Evolutionary conservation across 371 early-diverging fungal genomes (phyloP), one percentile per base, ranked within the genome.

Genomic region (Apophysomyces variabilis): DNA sequence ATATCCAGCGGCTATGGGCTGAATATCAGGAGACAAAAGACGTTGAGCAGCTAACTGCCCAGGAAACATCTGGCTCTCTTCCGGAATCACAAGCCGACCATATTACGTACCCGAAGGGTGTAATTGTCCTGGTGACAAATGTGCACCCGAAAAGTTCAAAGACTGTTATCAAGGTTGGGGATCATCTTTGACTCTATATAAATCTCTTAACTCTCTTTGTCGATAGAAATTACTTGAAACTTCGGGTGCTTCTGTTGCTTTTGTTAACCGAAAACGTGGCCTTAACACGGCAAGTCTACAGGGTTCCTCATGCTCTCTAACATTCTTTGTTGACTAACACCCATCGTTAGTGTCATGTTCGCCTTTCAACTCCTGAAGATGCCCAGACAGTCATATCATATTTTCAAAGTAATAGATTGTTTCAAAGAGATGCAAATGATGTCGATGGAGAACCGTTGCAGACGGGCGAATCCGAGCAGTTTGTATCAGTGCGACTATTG

Each of bases 231-330:
- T 77, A 32, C 38, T 82, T 39, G 63, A 79, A 44, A 57, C 70
- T 18, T 73, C 82, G 1, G 76, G 71, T n/a, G 64, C 69, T 5
- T 43, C 63, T 5, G 46, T 82, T 57, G 73, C 69, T 0, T 82
- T 69, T 57, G 64, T 77, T 54, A 70, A 71, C 11, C 64, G 72
- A 35, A 79, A 76, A 47, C 79, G 74, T 54, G 72, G 72, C 4
- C 8, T 71, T 1, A 26, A 59, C n/a, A 61, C 43, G 16, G 72
- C 66, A 72, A 61, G 46, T n/a, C n/a, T 26, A 61, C 21, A 18
- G 7, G 37, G 32, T 2, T 26, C 32, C 32, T 26, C 11, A 6
- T 38, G 54, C 26, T 38, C 35, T 38, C 21, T 56, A 54, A 13
- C 1, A 26, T 26, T 26, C 18, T 61, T 26, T 41, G 13, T 26